Conservation (phyloP, 371 early-diverging fungal species). For the Mortierella sp. region DNA sequence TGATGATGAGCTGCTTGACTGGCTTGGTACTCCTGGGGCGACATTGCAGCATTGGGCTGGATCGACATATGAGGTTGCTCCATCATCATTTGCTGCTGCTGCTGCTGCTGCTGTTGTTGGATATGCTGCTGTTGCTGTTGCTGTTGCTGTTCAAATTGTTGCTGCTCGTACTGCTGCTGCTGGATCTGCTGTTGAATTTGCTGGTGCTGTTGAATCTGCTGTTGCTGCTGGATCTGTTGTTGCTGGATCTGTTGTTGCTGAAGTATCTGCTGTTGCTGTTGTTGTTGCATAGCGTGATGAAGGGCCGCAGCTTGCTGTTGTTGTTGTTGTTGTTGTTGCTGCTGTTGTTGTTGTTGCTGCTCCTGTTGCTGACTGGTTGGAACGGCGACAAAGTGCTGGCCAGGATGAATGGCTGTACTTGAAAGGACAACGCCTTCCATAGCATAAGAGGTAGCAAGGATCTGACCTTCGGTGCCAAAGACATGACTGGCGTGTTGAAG, state of each 20-base stretch:
- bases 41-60: slow-evolving; percentile 15
- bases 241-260: slow-evolving; percentile 16
- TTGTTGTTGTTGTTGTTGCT: slow-evolving; percentile 39
- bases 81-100: slow-evolving; percentile 22
- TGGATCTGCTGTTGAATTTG: slow-evolving; percentile 23
- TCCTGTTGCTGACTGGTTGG: slow-evolving; percentile 46
- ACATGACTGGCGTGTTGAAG: slow-evolving; percentile 41
- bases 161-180: slow-evolving; percentile 25
- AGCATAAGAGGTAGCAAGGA: slow-evolving; percentile 34
- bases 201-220: slow-evolving; percentile 29
- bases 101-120: slow-evolving; percentile 23
- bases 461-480: slow-evolving; percentile 32
- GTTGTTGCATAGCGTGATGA: slow-evolving; percentile 35
- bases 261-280: slow-evolving; percentile 26
- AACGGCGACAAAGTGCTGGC: slow-evolving; percentile 51
- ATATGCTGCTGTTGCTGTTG: slow-evolving; percentile 37
- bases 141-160: slow-evolving; percentile 32
- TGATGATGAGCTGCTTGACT: slow-evolving; percentile 32
- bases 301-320: slow-evolving; percentile 18
- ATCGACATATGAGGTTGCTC: slow-evolving; percentile 30
- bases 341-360: slow-evolving; percentile 51
- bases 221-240: slow-evolving; percentile 24
- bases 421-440: slow-evolving; percentile 54
- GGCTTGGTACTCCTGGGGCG: slow-evolving; percentile 23
- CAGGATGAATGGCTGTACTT: slow-evolving; percentile 46